A percentile compares a stretch with the other conserved stretches of the same genome.
Conservation (phyloP, 108 stramenopile species). For the Cyclotella cryptica region DNA sequence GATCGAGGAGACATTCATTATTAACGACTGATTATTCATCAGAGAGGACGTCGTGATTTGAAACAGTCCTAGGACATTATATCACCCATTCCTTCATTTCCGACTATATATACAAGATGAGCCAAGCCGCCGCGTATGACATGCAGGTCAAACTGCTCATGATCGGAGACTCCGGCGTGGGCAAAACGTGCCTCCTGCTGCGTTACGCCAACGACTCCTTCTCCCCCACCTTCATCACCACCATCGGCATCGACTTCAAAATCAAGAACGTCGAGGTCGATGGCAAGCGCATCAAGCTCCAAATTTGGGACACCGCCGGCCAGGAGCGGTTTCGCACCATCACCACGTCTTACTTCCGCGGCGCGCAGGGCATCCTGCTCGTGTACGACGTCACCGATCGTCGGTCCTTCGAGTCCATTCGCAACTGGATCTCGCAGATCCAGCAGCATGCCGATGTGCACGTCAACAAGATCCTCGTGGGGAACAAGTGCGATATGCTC, state of each 20-base stretch:
- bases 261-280: slow-evolving; percentile 96
- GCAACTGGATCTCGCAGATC: slow-evolving; percentile 99
- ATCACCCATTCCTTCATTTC: neutral
- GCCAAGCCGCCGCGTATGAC: slow-evolving; percentile 87
- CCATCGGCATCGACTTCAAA: slow-evolving; percentile 99
- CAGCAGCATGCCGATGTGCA: slow-evolving; percentile 97
- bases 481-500: slow-evolving; percentile 99
- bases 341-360: slow-evolving; percentile 96
- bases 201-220: slow-evolving; percentile 99
- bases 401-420: slow-evolving; percentile 95
- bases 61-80: no score
- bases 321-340: slow-evolving; percentile 96
- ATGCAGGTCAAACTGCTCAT: slow-evolving; percentile 99
- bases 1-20: no score
- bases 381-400: slow-evolving; percentile 99
- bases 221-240: slow-evolving; percentile 96
- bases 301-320: slow-evolving; percentile 95
- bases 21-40: no score
- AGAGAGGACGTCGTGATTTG: no score
- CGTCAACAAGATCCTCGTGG: slow-evolving; percentile 96
- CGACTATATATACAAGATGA: slow-evolving; percentile 26
- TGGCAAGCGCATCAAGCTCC: slow-evolving; percentile 94
- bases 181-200: slow-evolving; percentile 98
- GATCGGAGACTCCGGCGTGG: slow-evolving; percentile 99
- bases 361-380: slow-evolving; percentile 97